Evolutionary conservation across 495 filamentous ascomycete species (phyloP).

Genomic region (Penicillium simplicissimum): DNA sequence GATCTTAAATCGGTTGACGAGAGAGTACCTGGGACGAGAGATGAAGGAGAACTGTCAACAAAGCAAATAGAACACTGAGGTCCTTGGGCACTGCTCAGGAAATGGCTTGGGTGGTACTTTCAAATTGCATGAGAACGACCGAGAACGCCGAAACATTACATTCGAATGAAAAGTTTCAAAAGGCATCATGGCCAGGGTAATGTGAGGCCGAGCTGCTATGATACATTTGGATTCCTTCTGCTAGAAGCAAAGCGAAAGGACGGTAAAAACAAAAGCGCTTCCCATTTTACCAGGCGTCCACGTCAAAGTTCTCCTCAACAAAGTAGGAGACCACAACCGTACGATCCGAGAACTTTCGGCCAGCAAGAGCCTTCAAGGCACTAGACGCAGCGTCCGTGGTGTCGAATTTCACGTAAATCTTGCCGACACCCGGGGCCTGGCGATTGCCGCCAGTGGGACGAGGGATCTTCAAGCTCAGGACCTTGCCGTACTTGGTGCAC

Average conservation of each 20-base stretch:
- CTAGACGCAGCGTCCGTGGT: constrained; percentile 73
- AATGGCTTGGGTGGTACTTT: no score
- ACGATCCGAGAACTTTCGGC: constrained; percentile 90
- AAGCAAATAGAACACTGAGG: background rate
- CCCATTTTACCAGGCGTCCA: constrained; percentile 27
- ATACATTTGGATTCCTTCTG: constrained; percentile 24
- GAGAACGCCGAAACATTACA: constrained; percentile 8
- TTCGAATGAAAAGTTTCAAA: constrained; percentile 33
- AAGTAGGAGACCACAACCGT: constrained; percentile 97
- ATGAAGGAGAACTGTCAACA: background rate
- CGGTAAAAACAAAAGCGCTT: background rate
- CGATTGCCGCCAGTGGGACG: constrained; percentile 78
- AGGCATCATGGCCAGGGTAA: constrained; percentile 23
- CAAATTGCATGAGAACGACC: background rate
- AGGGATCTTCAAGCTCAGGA: constrained; percentile 87
- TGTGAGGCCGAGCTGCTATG: constrained; percentile 31
- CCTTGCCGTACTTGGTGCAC: constrained; percentile 82
- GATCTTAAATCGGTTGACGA: no score
- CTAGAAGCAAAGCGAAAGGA: constrained; percentile 13
- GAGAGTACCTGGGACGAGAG: no score
- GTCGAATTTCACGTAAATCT: constrained; percentile 96
- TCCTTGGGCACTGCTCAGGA: no score
- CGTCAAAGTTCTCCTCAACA: constrained; percentile 56
- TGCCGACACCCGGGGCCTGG: constrained; percentile 86
- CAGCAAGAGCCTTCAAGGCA: constrained; percentile 82